Conservation (phyloP, 495 filamentous ascomycete species). For the Cercophora newfieldiana region DNA sequence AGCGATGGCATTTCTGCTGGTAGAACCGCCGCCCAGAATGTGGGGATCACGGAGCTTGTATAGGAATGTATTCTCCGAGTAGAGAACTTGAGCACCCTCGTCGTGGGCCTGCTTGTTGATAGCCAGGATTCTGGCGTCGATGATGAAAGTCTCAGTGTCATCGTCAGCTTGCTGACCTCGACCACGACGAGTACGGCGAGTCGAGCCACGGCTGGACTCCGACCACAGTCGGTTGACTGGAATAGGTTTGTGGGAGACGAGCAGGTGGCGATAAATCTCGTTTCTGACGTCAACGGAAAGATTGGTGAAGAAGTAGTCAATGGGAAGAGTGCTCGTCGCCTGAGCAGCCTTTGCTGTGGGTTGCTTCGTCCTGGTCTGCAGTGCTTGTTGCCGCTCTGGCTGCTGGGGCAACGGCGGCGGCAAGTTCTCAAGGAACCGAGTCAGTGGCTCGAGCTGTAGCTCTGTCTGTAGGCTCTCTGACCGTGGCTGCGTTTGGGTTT, state of each 20-base stretch:
- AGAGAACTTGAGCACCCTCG: conserved; percentile 40
- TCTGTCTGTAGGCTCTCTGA: background rate
- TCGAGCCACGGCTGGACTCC: conserved; percentile 16
- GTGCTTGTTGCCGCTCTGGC: background rate
- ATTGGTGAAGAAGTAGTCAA: conserved; percentile 15
- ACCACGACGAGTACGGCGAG: conserved; percentile 17
- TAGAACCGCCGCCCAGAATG: no score
- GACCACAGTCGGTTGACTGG: conserved; percentile 39
- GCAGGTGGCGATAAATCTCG: conserved; percentile 37
- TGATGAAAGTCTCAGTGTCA: conserved; percentile 9
- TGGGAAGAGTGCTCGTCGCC: background rate
- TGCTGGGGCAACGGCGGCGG: background rate
- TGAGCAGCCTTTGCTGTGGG: background rate
- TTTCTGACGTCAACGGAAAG: conserved; percentile 39
- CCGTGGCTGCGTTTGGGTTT: background rate
- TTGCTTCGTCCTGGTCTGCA: background rate
- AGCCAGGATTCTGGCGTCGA: conserved; percentile 35
- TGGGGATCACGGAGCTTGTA: conserved; percentile 39
- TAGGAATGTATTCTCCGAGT: conserved; percentile 41
- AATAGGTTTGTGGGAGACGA: conserved; percentile 36
- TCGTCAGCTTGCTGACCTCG: background rate
- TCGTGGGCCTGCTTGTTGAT: conserved; percentile 27
- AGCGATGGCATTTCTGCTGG: no score
- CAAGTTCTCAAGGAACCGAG: background rate
- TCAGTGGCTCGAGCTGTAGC: background rate